Evolutionary conservation across 1,284 basidiomycete species (phyloP).

Genomic region (Grifola frondosa): DNA sequence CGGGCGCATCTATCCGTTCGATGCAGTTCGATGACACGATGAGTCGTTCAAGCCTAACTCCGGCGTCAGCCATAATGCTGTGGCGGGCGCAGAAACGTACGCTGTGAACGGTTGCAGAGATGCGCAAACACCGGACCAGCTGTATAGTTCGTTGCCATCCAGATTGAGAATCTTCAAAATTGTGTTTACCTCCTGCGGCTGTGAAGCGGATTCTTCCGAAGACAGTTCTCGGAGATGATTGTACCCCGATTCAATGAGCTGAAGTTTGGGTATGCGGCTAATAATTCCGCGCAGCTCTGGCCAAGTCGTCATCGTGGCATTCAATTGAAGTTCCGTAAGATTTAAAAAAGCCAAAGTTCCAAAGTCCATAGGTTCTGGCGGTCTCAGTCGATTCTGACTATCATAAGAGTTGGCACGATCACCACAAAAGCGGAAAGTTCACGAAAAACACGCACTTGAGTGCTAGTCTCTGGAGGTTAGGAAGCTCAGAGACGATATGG

Average conservation of each 20-base stretch:
- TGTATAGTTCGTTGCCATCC: slow-evolving; percentile 64
- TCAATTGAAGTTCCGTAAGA: slow-evolving; percentile 75
- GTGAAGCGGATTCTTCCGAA: slow-evolving; percentile 14
- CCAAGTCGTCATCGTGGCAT: slow-evolving; percentile 73
- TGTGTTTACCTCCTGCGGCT: slow-evolving; percentile 17
- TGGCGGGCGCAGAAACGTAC: slow-evolving; percentile 40
- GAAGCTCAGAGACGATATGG: slow-evolving; percentile 63
- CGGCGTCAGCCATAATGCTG: slow-evolving; percentile 3
- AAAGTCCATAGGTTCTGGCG: slow-evolving; percentile 27
- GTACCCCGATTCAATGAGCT: slow-evolving; percentile 73
- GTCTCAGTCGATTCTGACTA: slow-evolving; percentile 61
- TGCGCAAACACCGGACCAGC: slow-evolving; percentile 57
- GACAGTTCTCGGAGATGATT: slow-evolving; percentile 56
- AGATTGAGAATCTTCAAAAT: slow-evolving; percentile 66
- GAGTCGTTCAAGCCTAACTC: slow-evolving; percentile 56
- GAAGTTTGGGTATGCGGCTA: slow-evolving; percentile 59
- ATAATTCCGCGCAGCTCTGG: slow-evolving; percentile 56
- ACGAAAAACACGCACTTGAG: slow-evolving; percentile 72
- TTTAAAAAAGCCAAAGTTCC: slow-evolving; percentile 48
- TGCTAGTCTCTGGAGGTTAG: slow-evolving; percentile 62
- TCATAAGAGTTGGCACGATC: slow-evolving; percentile 8
- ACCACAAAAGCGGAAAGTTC: background rate
- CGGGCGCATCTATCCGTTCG: slow-evolving; percentile 44
- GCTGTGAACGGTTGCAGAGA: slow-evolving; percentile 47
- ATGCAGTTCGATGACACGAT: slow-evolving; percentile 65